Percentiles rank a stretch among this genome's conserved stretches.
Evolutionary conservation across 768 basidiomycete genomes (phyloP).

Genomic region (Leucocoprinus sp.): DNA sequence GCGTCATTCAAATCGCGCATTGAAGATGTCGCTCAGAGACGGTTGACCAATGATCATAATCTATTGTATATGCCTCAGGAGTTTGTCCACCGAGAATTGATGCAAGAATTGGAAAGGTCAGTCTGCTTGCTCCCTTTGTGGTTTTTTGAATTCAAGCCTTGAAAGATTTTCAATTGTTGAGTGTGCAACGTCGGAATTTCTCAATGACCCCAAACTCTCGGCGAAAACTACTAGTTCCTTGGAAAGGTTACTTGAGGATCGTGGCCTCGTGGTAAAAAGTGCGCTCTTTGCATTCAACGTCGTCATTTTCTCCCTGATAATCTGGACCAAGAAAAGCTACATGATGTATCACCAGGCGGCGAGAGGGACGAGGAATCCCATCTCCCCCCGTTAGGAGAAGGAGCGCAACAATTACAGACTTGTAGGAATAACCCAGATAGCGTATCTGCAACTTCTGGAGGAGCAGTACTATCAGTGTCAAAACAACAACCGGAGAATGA

Average conservation of each 20-base stretch:
- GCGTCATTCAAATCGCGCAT: conserved; percentile 48
- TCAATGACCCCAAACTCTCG: conserved; percentile 10
- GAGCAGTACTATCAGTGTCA: no score
- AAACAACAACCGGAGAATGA: background rate
- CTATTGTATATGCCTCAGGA: conserved; percentile 46
- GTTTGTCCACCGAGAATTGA: conserved; percentile 47
- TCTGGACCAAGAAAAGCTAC: background rate
- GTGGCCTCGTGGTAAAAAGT: conserved; percentile 5
- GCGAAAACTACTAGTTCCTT: conserved; percentile 5
- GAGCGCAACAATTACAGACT: background rate
- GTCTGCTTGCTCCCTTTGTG: conserved; percentile 4
- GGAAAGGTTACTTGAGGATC: conserved; percentile 10
- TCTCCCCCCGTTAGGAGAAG: background rate
- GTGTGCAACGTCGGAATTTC: conserved; percentile 10
- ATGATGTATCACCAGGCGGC: background rate
- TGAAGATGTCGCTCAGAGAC: conserved; percentile 52
- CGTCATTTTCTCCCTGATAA: background rate
- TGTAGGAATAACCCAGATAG: background rate
- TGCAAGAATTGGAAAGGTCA: conserved; percentile 68
- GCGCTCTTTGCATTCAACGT: background rate
- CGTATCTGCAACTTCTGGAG: background rate
- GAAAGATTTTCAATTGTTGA: conserved; percentile 11
- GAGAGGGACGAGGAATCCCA: background rate
- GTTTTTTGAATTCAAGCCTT: background rate
- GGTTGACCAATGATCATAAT: conserved; percentile 45